Percentiles rank a stretch among this genome's conserved stretches.
Conservation (phyloP, 169 alveolate genomes). For the Plasmodium chabaudi region DNA sequence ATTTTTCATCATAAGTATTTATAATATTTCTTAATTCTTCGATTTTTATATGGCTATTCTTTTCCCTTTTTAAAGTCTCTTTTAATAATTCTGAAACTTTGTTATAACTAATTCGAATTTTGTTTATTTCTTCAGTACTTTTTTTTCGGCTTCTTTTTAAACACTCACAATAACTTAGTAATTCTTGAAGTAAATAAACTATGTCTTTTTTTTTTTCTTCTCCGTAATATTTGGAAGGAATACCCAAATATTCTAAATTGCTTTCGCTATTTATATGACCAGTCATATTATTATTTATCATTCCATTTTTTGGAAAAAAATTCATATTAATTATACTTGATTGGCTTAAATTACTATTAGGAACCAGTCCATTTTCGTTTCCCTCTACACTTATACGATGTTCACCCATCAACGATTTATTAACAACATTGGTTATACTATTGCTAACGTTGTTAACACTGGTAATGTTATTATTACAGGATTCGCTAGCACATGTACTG, state of each 20-base stretch:
- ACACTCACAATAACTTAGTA: conserved; percentile 66
- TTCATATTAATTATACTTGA: conserved; percentile 14
- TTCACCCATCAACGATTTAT: background rate
- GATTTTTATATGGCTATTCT: conserved; percentile 67
- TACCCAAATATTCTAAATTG: conserved; percentile 12
- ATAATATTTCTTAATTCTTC: conserved; percentile 70
- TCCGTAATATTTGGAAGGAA: conserved; percentile 10
- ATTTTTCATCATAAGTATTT: conserved; percentile 53
- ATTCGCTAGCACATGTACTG: too few relatives aligned
- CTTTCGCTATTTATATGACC: conserved; percentile 16
- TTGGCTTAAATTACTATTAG: background rate
- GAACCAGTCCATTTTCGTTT: background rate
- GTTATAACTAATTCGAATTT: conserved; percentile 59
- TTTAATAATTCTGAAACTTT: conserved; percentile 63
- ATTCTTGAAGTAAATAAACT: conserved; percentile 63
- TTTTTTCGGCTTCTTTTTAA: conserved; percentile 67
- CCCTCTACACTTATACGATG: background rate
- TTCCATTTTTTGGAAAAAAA: conserved; percentile 10
- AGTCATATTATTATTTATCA: background rate
- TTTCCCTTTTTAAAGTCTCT: conserved; percentile 65
- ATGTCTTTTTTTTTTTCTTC: conserved; percentile 53
- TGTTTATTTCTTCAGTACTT: conserved; percentile 53
- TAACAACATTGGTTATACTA: background rate
- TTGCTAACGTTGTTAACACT: too few relatives aligned
- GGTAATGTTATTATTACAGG: too few relatives aligned